Evolutionary conservation across 306 rosid genomes (phyloP), one percentile per base, ranked within the genome.

Genomic region (Erythrophleum fordii): DNA sequence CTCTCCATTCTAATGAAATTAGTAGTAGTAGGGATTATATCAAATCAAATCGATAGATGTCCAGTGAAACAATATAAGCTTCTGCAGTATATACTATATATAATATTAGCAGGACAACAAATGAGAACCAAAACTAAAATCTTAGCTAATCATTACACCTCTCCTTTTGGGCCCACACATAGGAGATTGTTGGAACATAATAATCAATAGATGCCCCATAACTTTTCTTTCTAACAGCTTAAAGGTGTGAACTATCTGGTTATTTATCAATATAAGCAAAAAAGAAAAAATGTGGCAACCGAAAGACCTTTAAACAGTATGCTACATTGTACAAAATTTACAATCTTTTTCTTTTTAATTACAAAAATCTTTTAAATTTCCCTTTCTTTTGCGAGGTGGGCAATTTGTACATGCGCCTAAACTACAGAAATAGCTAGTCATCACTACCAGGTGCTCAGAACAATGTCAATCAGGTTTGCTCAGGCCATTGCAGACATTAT

Each of bases 1-100:
- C 91, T 88, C 78, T 88, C 91, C 89, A 88, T 88, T 79, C 89
- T 88, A 77, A 53, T 77, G 64, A 85, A 62, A 75, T 73, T 66
- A 69, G 18, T 64, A 41, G 69, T 56, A 70, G 20, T 13, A 73
- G 53, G 37, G 59, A 58, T 75, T 66, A 78, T 22, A 52, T 46
- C 68, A 77, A 34, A 80, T 61, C 52, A 59, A 74, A 78, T 61
- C 65, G 51, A 75, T 62, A 48, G 61, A 76, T 44, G 66, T 13
- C 14, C 73, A 79, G 55, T 62, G 62, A 22, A 79, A 82, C 28
- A 73, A 51, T 42, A 67, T 18, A 14, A 64, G 35, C 72, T 16
- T 60, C 48, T 69, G 37, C 9, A 59, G 66, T 3, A 31, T 5
- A 46, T 58, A 22, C 72, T 11, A 77, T 3, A 31, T 5, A 46